These are phyloP conservation scores for Melaleuca alternifolia DNA, from an alignment of 345 rosid genomes.

Conservation along the genomic window DNA sequence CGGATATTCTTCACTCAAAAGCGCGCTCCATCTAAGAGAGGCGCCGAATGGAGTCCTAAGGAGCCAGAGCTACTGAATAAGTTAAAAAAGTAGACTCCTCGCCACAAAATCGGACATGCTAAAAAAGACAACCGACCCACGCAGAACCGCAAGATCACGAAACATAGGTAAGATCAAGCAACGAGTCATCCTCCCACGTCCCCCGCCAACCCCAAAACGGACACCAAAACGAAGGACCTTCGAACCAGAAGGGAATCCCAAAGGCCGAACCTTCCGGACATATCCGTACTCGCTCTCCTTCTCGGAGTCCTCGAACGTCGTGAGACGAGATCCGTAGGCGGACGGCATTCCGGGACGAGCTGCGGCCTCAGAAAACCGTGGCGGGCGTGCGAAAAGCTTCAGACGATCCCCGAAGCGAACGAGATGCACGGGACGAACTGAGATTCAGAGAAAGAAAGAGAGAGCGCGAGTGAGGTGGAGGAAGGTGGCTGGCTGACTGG, in stretches of 20 bases:
- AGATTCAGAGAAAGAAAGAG: slow-evolving; percentile 13
- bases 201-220: neutral
- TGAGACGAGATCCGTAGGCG: slow-evolving; percentile 70
- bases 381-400: neutral
- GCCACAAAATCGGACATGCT: neutral
- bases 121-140: neutral
- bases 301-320: slow-evolving; percentile 92
- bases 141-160: neutral
- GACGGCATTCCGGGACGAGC: slow-evolving; percentile 43
- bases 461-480: slow-evolving; percentile 2
- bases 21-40: neutral
- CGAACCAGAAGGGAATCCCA: neutral
- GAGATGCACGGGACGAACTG: neutral
- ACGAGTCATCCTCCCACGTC: neutral
- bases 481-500: neutral
- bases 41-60: neutral
- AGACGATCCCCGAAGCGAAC: neutral
- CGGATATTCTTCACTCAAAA: neutral
- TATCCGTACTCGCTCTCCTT: slow-evolving; percentile 99
- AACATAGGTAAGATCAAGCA: neutral
- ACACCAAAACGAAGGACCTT: neutral
- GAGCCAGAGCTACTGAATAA: neutral
- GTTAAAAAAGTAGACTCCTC: neutral
- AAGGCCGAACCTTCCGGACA: slow-evolving; percentile 67
- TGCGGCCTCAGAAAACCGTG: neutral